Evolutionary conservation across 345 rosid species (phyloP), one percentile per base, ranked within the genome.

Genomic region (Iberis pinnata): DNA sequence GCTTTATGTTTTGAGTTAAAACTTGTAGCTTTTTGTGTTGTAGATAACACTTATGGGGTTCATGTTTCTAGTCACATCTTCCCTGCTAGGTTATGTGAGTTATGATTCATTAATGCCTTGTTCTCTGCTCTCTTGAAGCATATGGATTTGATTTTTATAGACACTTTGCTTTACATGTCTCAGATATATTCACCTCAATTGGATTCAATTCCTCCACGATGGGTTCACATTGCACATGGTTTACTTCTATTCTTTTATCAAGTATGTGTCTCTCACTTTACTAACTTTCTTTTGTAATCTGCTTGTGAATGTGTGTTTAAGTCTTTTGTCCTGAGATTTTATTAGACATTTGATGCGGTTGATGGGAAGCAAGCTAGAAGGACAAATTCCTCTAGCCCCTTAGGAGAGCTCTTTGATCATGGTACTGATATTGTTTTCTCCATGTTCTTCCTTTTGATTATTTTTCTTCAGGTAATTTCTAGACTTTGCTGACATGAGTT

Each of bases 301-400:
- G 49, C 17, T 20, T 44, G 55, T 37, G 42, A 6, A 43, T 6
- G 33, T 43, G 20, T 17, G n/a, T 50, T 49, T 43, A 22, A 38
- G 11, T 15, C 9, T 39, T 29, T 24, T 27, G 24, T 29, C 56
- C 13, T 4, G 53, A 58, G 31, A 22, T 55, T 38, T 43, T 15
- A 8, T 41, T 24, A 92, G 99, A 92, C 99, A 43, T 92, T 92
- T 37, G 99, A 92, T 80, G 97, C 97, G 52, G 95, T 92, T 71
- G 99, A 88, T 70, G 99, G 99, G 49, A 92, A 92, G 75, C 99
- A 92, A 88, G 99, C 99, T 12, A 80, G 98, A 9, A 72, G 97
- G 44, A 92, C 97, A 24, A 83, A 72, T 65, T 92, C 97, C 40
- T 85, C 97, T 27, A 85, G 99, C 67, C 99, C 99, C 18, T 49